Conservation (phyloP, 2,329 filamentous ascomycete species). For the Coleophoma crateriformis region DNA sequence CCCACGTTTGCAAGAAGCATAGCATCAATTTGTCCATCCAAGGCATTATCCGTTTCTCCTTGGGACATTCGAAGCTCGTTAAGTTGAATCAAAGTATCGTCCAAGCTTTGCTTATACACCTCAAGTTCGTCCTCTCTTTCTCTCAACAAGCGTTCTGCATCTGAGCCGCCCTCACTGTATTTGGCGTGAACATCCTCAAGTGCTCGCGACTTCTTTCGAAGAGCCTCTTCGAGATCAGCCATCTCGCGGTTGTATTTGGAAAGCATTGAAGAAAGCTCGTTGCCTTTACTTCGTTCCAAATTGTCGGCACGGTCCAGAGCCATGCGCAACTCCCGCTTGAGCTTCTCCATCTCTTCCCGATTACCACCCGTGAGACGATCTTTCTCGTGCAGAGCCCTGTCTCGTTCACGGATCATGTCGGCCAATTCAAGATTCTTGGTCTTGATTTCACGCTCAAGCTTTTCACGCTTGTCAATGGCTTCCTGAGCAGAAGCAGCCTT, state of each 20-base stretch:
- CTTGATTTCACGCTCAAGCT: slow-evolving; percentile 95
- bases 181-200: slow-evolving; percentile 79
- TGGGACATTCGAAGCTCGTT: slow-evolving; percentile 78
- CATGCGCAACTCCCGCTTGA: slow-evolving; percentile 88
- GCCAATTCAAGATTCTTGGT: slow-evolving; percentile 98
- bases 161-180: slow-evolving; percentile 73
- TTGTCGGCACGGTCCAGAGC: slow-evolving; percentile 90
- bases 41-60: slow-evolving; percentile 69
- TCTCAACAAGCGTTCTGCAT: slow-evolving; percentile 77
- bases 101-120: slow-evolving; percentile 97
- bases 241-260: slow-evolving; percentile 97
- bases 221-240: slow-evolving; percentile 88
- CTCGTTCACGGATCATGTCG: slow-evolving; percentile 96
- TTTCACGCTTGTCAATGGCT: slow-evolving; percentile 90
- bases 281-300: slow-evolving; percentile 86
- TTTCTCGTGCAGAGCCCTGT: slow-evolving; percentile 88
- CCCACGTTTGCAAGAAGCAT: slow-evolving; percentile 80
- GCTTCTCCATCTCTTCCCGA: slow-evolving; percentile 89
- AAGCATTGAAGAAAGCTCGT: slow-evolving; percentile 89
- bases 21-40: slow-evolving; percentile 88
- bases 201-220: slow-evolving; percentile 80
- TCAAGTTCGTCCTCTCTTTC: slow-evolving; percentile 98
- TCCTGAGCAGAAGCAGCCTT: slow-evolving; percentile 97
- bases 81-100: slow-evolving; percentile 87
- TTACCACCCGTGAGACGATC: slow-evolving; percentile 81